phyloP scores from a whole-genome alignment of 2,329 filamentous ascomycete genomes.

The Pseudogymnoascus sp. region DNA sequence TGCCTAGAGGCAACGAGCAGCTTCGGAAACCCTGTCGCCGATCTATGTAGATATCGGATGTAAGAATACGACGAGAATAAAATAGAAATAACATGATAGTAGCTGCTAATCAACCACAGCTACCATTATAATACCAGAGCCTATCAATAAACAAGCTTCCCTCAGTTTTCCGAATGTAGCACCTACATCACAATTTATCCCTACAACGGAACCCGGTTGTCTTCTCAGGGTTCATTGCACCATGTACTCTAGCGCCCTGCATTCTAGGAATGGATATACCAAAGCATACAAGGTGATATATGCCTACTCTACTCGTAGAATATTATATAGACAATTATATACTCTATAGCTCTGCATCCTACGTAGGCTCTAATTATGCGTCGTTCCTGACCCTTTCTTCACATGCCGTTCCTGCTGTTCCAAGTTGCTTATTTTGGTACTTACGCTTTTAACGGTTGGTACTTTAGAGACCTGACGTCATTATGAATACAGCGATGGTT shows the following conservation, averaged over 20 bases:
- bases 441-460: not conserved
- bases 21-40: not conserved
- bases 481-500: not conserved
- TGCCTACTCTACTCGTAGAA: not conserved
- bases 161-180: not conserved
- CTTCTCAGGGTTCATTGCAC: not conserved
- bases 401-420: not conserved
- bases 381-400: not conserved
- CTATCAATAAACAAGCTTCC: not conserved
- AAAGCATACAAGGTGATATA: not conserved
- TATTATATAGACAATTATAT: not conserved
- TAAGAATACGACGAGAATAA: not conserved
- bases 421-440: not conserved
- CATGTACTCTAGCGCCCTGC: not conserved
- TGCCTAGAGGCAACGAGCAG: not conserved
- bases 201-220: not conserved
- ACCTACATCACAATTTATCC: not conserved
- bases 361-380: not conserved
- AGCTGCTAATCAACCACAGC: not conserved
- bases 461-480: not conserved
- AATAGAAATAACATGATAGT: not conserved
- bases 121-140: not conserved
- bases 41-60: not conserved
- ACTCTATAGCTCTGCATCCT: not conserved
- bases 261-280: not conserved